Base-by-base conservation (phyloP, 768 basidiomycete genomes). In the Mycena olivaceomarginata region DNA sequence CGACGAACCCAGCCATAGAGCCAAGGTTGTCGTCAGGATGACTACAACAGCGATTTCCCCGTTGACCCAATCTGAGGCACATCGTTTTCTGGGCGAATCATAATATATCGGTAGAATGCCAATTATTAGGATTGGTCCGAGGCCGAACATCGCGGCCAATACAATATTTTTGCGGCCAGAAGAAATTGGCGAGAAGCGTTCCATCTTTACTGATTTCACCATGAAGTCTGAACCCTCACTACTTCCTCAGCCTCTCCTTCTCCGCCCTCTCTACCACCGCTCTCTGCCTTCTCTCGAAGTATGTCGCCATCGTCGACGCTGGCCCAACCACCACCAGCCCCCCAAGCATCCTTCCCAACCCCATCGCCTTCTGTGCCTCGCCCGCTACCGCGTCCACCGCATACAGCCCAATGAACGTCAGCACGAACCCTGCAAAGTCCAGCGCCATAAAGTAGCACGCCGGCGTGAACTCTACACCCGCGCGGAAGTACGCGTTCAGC, bases 281-380 rank as follows among this genome's bases (percentile, higher is more conserved):
- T 12, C 46, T 41, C 63, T 77, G 63, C 31, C 70, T 45, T 43
- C 25, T 40, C 72, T 71, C 77, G 20, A 56, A 77, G 56, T 70
- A 74, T 56, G 64, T 56, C 56, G 77, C 77, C 72, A 74, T 65
- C 39, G 72, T 64, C 2, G 77, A 74, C 45, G 72, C 77, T 15
- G 72, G 72, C 0, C 77, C 77, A 16, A 57, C 31, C 7, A 31
- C 8, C 4, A 71, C 0, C 63, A 74, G 6, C 11, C 77, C 3
- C 11, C 3, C 10, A 4, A 65, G 3, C 59, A 71, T 18, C 7
- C 41, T 16, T n/a, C 3, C 2, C 4, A 25, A 6, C 0, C 59
- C 6, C 20, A 69, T 51, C 15, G 5, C 31, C 9, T 39, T 20
- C 31, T n/a, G 67, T 16, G 46, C 68, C 20, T 70, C 70, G 9